Percentiles rank a stretch among this genome's conserved stretches.
Conservation (phyloP, 2,329 filamentous ascomycete species). For the Pyrenophora graminea region DNA sequence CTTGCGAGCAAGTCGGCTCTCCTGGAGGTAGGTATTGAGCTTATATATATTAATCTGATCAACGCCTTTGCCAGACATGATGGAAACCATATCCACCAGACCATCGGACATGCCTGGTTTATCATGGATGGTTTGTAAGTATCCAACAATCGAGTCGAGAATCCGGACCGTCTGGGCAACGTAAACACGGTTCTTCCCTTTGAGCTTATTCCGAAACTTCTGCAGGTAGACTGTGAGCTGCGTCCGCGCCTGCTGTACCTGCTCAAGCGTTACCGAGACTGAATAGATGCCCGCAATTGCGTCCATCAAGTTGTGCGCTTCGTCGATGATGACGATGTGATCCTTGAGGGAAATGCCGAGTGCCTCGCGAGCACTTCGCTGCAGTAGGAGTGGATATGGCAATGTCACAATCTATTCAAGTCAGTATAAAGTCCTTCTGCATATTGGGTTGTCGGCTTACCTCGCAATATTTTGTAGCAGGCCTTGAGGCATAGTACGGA, state of each 20-base stretch:
- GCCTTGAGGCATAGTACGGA: conserved; percentile 93
- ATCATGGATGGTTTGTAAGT: conserved; percentile 61
- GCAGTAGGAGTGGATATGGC: conserved; percentile 87
- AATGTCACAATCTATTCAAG: conserved; percentile 73
- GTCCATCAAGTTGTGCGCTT: conserved; percentile 97
- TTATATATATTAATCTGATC: conserved; percentile 96
- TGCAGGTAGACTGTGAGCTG: conserved; percentile 83
- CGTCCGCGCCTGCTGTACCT: conserved; percentile 71
- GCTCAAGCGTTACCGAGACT: conserved; percentile 71
- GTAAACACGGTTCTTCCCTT: conserved; percentile 89
- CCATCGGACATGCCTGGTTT: conserved; percentile 60
- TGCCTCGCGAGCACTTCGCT: conserved; percentile 84
- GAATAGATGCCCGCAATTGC: conserved; percentile 88
- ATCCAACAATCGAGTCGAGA: conserved; percentile 74
- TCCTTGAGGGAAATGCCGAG: conserved; percentile 82
- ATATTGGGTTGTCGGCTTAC: conserved; percentile 39
- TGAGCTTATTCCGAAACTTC: conserved; percentile 84
- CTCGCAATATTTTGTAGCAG: conserved; percentile 80
- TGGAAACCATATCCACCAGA: conserved; percentile 68
- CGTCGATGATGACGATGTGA: conserved; percentile 93
- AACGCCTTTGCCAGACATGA: conserved; percentile 82
- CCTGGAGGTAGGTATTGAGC: conserved; percentile 82
- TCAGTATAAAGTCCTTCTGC: conserved; percentile 12
- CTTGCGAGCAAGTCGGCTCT: conserved; percentile 91
- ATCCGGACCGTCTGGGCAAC: conserved; percentile 85